These are phyloP conservation scores for Ceratocystis alfenasii DNA, from an alignment of 2,329 filamentous ascomycete species.

Conservation along the genomic window DNA sequence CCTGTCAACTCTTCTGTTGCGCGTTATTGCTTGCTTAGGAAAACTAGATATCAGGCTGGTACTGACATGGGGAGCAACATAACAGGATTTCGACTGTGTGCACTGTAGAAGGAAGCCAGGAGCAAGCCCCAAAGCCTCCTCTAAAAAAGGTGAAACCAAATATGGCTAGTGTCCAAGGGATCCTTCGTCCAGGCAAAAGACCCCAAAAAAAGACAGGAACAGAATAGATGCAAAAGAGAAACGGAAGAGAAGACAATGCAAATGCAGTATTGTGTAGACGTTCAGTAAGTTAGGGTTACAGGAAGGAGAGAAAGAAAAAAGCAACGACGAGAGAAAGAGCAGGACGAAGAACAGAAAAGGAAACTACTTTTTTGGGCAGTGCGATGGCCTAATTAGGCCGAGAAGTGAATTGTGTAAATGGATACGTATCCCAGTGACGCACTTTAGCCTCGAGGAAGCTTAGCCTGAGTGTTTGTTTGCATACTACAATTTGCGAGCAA, in stretches of 20 bases:
- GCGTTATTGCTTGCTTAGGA: no score
- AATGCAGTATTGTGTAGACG: background rate
- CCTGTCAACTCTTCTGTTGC: no score
- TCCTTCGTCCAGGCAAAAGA: slow-evolving; percentile 5
- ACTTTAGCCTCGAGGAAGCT: background rate
- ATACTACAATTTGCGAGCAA: no score
- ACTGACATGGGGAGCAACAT: no score
- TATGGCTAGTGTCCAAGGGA: background rate
- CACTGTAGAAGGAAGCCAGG: background rate
- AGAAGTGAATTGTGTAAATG: background rate
- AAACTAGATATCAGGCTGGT: no score
- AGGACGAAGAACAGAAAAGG: background rate
- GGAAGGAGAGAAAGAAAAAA: background rate
- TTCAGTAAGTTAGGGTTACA: no score
- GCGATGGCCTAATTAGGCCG: background rate
- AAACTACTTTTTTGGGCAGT: background rate
- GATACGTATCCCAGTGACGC: background rate
- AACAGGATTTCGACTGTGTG: background rate
- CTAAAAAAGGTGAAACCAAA: slow-evolving; percentile 3
- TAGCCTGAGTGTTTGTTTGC: no score
- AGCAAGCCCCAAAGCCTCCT: background rate
- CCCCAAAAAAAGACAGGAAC: background rate
- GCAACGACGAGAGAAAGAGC: background rate
- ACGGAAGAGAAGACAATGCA: background rate
- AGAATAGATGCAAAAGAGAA: background rate